Conservation (phyloP, 2,329 filamentous ascomycete genomes). For the Fusarium virguliforme region DNA sequence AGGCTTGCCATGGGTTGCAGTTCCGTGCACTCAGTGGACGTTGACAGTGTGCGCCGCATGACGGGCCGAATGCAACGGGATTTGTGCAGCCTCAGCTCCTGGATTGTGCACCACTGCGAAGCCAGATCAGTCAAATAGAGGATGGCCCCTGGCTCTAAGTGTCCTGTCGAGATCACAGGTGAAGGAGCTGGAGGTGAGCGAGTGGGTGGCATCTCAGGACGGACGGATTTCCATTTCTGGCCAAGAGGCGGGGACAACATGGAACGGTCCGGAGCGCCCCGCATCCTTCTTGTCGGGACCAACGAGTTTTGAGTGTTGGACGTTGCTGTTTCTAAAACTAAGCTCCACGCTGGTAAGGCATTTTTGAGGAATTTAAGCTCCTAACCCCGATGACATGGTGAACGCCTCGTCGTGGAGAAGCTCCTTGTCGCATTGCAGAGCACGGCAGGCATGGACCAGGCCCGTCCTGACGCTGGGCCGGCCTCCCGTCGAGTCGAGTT, state of each 20-base stretch:
- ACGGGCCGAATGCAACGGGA: slow-evolving; percentile 33
- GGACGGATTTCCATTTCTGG: slow-evolving; percentile 39
- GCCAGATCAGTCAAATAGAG: slow-evolving; percentile 1
- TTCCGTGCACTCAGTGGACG: slow-evolving; percentile 28
- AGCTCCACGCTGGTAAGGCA: slow-evolving; percentile 23
- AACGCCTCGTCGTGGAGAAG: slow-evolving; percentile 35
- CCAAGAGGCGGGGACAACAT: slow-evolving; percentile 42
- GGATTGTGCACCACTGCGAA: slow-evolving; percentile 4
- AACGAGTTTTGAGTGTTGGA: slow-evolving; percentile 3
- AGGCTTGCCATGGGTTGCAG: slow-evolving; percentile 35
- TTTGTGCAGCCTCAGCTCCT: slow-evolving; percentile 19
- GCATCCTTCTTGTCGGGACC: slow-evolving; percentile 23
- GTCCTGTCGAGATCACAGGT: slow-evolving; percentile 21
- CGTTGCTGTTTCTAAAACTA: neutral
- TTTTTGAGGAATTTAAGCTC: slow-evolving; percentile 1
- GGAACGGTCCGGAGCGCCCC: slow-evolving; percentile 41
- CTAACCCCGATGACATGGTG: slow-evolving; percentile 12
- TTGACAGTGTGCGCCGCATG: slow-evolving; percentile 34
- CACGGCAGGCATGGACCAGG: slow-evolving; percentile 1
- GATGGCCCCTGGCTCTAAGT: neutral
- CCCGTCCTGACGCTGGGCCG: neutral
- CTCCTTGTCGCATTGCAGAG: slow-evolving; percentile 27
- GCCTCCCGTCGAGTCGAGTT: slow-evolving; percentile 7
- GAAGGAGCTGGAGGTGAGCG: slow-evolving; percentile 1
- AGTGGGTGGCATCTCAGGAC: neutral